These are phyloP conservation scores for Haplosporangium sp. DNA, from an alignment of 371 early-diverging fungal species.

Conservation along the genomic window DNA sequence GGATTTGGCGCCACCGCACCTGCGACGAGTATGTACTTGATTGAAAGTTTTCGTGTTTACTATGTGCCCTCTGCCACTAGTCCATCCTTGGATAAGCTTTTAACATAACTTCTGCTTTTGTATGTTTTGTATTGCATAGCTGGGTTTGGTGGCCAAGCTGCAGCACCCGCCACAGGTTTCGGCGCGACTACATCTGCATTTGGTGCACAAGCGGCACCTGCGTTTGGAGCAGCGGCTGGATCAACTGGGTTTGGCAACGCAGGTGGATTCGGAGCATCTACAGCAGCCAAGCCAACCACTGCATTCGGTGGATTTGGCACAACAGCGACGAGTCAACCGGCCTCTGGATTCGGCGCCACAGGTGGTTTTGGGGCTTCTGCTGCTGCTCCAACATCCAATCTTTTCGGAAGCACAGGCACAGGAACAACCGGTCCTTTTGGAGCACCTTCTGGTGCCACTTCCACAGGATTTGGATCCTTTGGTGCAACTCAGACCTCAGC, in stretches of 20 bases:
- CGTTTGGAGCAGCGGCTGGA: constrained; percentile 55
- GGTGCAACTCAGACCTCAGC: constrained; percentile 60
- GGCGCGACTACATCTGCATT: constrained; percentile 41
- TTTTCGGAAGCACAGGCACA: constrained; percentile 70
- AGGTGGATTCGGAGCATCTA: constrained; percentile 60
- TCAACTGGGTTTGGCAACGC: constrained; percentile 55
- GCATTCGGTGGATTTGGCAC: constrained; percentile 63
- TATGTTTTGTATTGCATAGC: constrained; percentile 27
- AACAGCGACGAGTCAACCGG: constrained; percentile 61
- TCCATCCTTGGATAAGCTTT: too few species aligned
- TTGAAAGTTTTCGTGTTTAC: neutral
- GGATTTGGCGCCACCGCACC: constrained; percentile 44
- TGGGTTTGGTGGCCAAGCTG: constrained; percentile 42
- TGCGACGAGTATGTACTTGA: constrained; percentile 48
- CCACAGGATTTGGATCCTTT: constrained; percentile 60
- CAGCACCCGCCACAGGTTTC: constrained; percentile 33
- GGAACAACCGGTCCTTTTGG: constrained; percentile 65
- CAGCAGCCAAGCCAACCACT: constrained; percentile 57
- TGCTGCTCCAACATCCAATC: constrained; percentile 30
- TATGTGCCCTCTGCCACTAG: constrained; percentile 1
- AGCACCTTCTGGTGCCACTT: constrained; percentile 23
- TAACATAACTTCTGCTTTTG: constrained; percentile 37
- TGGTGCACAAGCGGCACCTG: constrained; percentile 50
- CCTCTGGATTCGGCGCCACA: constrained; percentile 57
- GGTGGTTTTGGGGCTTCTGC: constrained; percentile 51